Percentiles rank a stretch among this genome's conserved stretches.
Conservation (phyloP, 305 asterid genomes). For the Euphrasia arctica region DNA sequence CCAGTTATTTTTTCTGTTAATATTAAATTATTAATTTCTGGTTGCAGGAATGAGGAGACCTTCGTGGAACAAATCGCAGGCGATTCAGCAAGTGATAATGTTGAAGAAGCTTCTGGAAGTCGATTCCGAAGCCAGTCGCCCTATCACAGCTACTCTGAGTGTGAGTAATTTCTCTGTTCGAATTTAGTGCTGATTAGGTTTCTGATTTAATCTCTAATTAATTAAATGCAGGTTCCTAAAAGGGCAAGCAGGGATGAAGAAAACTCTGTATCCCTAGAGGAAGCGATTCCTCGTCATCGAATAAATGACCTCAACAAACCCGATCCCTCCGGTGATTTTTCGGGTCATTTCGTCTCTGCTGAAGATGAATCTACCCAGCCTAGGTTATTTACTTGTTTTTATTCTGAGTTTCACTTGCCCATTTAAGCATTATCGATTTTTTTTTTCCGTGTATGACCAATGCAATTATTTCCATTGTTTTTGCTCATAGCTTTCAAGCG, state of each 20-base stretch:
- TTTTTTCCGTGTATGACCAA: neutral
- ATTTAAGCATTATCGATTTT: neutral
- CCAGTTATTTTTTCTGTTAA: neutral
- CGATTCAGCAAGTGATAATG: constrained; percentile 65
- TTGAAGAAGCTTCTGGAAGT: constrained; percentile 54
- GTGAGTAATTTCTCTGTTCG: constrained; percentile 52
- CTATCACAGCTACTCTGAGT: constrained; percentile 24
- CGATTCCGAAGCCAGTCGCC: constrained; percentile 33
- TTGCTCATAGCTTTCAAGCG: constrained; percentile 15
- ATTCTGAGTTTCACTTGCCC: neutral
- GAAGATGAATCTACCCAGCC: constrained; percentile 49
- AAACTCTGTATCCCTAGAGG: constrained; percentile 48
- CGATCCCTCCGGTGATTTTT: constrained; percentile 36
- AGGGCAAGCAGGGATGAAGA: constrained; percentile 42
- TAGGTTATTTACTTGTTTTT: constrained; percentile 39
- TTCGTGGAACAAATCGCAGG: constrained; percentile 67
- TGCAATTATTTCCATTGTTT: neutral
- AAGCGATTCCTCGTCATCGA: constrained; percentile 27
- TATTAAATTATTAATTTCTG: neutral
- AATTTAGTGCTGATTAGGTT: constrained; percentile 20
- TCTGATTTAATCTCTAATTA: neutral
- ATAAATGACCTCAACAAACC: constrained; percentile 46
- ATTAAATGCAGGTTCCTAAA: constrained; percentile 51
- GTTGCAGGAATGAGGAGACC: constrained; percentile 59
- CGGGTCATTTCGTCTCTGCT: constrained; percentile 35